A percentile compares a stretch with the other conserved stretches of the same genome.
Conservation (phyloP, 2,329 filamentous ascomycete species). For the Nigrospora oryzae region DNA sequence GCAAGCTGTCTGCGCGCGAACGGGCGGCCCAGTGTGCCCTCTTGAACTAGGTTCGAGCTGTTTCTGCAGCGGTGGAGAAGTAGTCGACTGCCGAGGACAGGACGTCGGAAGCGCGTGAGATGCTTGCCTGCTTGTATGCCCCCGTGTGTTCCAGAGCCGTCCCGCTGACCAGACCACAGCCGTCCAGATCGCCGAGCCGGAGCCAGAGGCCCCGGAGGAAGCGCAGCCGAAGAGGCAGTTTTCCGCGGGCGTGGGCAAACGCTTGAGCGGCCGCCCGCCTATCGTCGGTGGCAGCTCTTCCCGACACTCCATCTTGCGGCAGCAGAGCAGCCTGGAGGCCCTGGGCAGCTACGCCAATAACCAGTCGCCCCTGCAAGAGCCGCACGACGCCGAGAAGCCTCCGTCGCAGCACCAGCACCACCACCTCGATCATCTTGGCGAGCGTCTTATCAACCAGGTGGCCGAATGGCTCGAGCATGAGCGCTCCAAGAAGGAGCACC, state of each 20-base stretch:
- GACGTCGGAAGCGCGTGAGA: no score
- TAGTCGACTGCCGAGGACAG: no score
- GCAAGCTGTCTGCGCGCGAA: no score
- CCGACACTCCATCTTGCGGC: slow-evolving; percentile 31
- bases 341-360: slow-evolving; percentile 13
- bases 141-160: not conserved
- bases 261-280: slow-evolving; percentile 34
- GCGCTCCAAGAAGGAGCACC: slow-evolving; percentile 54
- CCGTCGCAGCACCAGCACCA: slow-evolving; percentile 23
- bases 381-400: slow-evolving; percentile 14
- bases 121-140: not conserved
- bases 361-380: slow-evolving; percentile 15
- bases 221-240: slow-evolving; percentile 31
- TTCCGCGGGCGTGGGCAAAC: slow-evolving; percentile 31
- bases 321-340: slow-evolving; percentile 26
- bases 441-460: slow-evolving; percentile 64
- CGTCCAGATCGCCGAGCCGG: slow-evolving; percentile 47
- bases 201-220: slow-evolving; percentile 24
- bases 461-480: slow-evolving; percentile 79
- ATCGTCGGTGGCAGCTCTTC: slow-evolving; percentile 28
- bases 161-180: slow-evolving; percentile 26
- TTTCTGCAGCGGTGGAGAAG: no score
- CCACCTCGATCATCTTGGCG: slow-evolving; percentile 27
- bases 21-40: no score
- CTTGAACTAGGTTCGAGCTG: no score